Base-by-base conservation (phyloP, 2,329 filamentous ascomycete genomes). In the Hypoxylon sp. region DNA sequence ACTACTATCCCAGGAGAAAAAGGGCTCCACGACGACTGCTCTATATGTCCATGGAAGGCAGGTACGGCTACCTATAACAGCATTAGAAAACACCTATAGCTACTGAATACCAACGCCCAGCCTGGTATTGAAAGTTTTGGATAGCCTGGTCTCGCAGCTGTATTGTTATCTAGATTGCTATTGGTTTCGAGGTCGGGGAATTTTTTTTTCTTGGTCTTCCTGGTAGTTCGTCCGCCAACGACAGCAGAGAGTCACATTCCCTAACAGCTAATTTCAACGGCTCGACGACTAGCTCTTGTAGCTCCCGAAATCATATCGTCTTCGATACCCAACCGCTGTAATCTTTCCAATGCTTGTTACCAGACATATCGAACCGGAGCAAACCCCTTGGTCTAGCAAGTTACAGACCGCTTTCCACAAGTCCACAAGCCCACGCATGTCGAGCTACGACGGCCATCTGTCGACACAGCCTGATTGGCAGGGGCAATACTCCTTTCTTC, bases 401-500 rank as follows among this genome's bases (percentile, higher is more conserved):
- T 75, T 78, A 66, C 76, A 78, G 66, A 71, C 74, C 60, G 65
- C 71, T 49, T 71, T 75, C 59, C 71, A 73, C 63, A 77, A 76
- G 61, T 64, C 73, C 46, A 69, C 75, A 54, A 72, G 73, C 63
- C 69, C 76, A 75, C 80, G 79, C 71, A 83, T 83, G 80, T 81
- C 80, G 73, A 80, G 77, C 64, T 81, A 78, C 71, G 76, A 79
- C 65, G 64, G 75, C 54, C 75, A 77, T 60, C 69, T 79, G 69
- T 75, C 78, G 63, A 75, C 78, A 65, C 78, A 80, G 73, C 73
- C 78, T 62, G 78, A 80, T 69, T 83, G 80, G 80, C 79, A 79
- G 67, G 76, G 76, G 54, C 77, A 79, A 67, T 80, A 80, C 67
- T 75, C 78, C 16, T 79, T 78, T 62, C 69, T 78, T 48, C 70